phyloP scores from a whole-genome alignment of 192 early-diverging fungal genomes.

The Coemansia sp. region DNA sequence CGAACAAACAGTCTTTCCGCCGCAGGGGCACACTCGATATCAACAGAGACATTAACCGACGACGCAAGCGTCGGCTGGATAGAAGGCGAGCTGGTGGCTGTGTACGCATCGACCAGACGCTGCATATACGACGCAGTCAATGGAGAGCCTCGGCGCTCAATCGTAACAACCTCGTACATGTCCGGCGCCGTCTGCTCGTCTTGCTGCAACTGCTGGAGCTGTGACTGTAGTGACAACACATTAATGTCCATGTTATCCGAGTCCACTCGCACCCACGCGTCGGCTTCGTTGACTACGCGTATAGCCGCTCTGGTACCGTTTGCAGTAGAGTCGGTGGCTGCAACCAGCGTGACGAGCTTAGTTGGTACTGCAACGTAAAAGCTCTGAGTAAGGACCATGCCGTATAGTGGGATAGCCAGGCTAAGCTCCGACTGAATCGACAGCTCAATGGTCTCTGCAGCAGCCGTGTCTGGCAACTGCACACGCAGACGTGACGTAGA shows the following conservation, averaged over 20 bases:
- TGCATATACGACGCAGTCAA: background rate
- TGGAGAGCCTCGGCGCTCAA: background rate
- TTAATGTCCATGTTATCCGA: background rate
- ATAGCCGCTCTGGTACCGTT: background rate
- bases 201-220: background rate
- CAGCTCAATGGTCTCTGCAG: background rate
- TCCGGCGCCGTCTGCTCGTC: background rate
- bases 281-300: background rate
- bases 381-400: constrained; percentile 13
- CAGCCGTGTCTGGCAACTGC: constrained; percentile 3
- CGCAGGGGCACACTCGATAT: background rate
- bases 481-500: constrained; percentile 8
- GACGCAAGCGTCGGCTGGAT: background rate
- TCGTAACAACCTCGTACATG: background rate
- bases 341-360: constrained; percentile 2
- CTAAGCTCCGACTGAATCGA: constrained; percentile 10
- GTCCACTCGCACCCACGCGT: constrained; percentile 1
- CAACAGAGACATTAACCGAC: background rate
- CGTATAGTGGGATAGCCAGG: background rate
- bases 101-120: background rate
- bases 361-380: constrained; percentile 5
- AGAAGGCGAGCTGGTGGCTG: background rate
- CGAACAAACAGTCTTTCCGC: background rate
- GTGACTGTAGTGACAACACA: background rate
- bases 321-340: background rate